These are phyloP conservation scores for Candolleomyces aberdarensis DNA, from an alignment of 768 basidiomycete species.

Conservation along the genomic window DNA sequence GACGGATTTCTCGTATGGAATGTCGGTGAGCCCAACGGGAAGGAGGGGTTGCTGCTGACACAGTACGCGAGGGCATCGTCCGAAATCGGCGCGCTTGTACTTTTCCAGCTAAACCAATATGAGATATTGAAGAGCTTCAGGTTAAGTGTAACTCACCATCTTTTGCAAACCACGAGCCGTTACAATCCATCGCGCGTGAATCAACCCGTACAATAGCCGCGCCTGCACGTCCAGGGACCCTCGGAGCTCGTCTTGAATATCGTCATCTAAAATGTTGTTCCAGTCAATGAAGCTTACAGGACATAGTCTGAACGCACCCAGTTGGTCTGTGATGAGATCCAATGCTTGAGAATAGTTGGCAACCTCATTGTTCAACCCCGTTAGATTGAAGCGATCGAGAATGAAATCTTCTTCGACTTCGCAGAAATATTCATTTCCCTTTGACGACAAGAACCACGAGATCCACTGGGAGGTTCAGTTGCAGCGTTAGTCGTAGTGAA, in stretches of 20 bases:
- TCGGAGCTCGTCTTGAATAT: slow-evolving; percentile 90
- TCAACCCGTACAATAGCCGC: slow-evolving; percentile 89
- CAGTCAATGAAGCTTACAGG: neutral
- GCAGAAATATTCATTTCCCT: slow-evolving; percentile 99
- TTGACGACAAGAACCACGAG: slow-evolving; percentile 95
- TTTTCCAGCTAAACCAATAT: slow-evolving; percentile 71
- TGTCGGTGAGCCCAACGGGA: slow-evolving; percentile 93
- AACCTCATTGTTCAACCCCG: slow-evolving; percentile 94
- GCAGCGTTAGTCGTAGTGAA: neutral
- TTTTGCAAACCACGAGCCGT: slow-evolving; percentile 91
- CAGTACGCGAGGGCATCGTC: slow-evolving; percentile 95
- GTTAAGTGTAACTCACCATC: slow-evolving; percentile 59
- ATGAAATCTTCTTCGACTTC: slow-evolving; percentile 99
- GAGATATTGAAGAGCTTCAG: neutral
- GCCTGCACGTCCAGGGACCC: slow-evolving; percentile 93
- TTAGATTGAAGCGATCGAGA: slow-evolving; percentile 96
- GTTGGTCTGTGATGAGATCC: slow-evolving; percentile 93
- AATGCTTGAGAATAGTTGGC: slow-evolving; percentile 92
- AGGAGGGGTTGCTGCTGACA: slow-evolving; percentile 94
- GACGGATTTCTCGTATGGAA: slow-evolving; percentile 98
- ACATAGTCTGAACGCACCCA: slow-evolving; percentile 55
- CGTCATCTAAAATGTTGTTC: slow-evolving; percentile 63
- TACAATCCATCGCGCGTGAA: slow-evolving; percentile 96
- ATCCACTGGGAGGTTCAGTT: slow-evolving; percentile 67
- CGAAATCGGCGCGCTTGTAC: slow-evolving; percentile 97